Percentiles rank a stretch among this genome's conserved stretches.
phyloP scores from a whole-genome alignment of 1,284 basidiomycete species.

The Leucoagaricus sp. region DNA sequence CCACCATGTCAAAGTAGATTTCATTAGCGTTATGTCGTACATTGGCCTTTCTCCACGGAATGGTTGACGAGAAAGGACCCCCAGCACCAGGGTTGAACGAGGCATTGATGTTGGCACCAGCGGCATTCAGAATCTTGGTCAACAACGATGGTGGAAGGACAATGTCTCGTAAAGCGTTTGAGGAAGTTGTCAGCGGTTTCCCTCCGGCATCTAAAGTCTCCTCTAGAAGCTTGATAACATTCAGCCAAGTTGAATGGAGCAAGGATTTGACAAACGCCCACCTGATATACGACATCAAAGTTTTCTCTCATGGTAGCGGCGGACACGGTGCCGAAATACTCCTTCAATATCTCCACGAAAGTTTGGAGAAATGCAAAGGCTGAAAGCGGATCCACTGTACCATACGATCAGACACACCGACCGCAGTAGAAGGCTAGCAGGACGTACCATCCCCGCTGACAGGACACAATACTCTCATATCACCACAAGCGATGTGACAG shows the following conservation, averaged over 20 bases:
- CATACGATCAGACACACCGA: neutral
- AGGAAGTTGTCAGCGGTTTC: conserved; percentile 92
- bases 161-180: conserved; percentile 90
- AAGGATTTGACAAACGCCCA: conserved; percentile 25
- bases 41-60: conserved; percentile 91
- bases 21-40: conserved; percentile 90
- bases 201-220: conserved; percentile 93
- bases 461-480: conserved; percentile 79
- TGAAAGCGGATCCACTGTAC: conserved; percentile 82
- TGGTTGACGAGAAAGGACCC: conserved; percentile 87
- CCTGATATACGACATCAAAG: conserved; percentile 96
- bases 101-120: conserved; percentile 51
- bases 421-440: neutral
- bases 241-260: conserved; percentile 1
- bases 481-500: conserved; percentile 79
- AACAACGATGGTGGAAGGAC: conserved; percentile 87
- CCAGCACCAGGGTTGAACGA: conserved; percentile 47
- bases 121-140: conserved; percentile 71
- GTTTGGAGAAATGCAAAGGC: conserved; percentile 88
- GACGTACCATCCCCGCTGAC: conserved; percentile 77
- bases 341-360: conserved; percentile 81
- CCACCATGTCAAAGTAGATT: conserved; percentile 90
- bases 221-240: conserved; percentile 73
- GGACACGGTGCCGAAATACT: conserved; percentile 81
- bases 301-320: conserved; percentile 83